A percentile compares a stretch with the other conserved stretches of the same genome.
Conservation (phyloP, 2,329 filamentous ascomycete genomes). For the Venturia aucupariae region DNA sequence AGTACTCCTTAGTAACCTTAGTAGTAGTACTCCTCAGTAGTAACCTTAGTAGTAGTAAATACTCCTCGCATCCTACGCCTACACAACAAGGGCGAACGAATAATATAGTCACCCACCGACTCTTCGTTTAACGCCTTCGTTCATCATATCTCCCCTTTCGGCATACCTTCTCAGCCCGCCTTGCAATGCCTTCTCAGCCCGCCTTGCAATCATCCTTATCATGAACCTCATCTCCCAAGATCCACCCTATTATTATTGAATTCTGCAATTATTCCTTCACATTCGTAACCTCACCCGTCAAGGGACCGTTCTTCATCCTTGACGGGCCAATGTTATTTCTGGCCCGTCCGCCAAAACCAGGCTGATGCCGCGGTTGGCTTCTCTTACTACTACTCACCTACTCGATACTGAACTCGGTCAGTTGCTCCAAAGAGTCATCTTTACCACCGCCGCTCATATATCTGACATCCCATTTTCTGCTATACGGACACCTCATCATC, state of each 20-base stretch:
- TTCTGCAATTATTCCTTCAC: background rate
- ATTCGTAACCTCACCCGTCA: background rate
- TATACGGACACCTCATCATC: background rate
- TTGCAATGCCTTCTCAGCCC: background rate
- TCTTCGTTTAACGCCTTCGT: background rate
- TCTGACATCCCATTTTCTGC: background rate
- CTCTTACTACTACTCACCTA: background rate
- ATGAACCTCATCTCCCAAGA: background rate
- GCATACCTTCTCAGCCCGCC: background rate
- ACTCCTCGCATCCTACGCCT: too few relatives aligned
- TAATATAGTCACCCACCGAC: too few relatives aligned
- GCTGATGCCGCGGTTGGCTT: background rate
- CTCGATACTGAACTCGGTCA: background rate
- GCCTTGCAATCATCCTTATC: background rate
- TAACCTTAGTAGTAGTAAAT: too few relatives aligned
- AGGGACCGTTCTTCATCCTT: background rate
- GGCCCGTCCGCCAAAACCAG: background rate
- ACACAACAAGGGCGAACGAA: too few relatives aligned
- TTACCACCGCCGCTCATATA: constrained; percentile 4
- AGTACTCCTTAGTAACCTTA: too few relatives aligned
- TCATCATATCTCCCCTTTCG: background rate
- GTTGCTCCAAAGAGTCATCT: background rate
- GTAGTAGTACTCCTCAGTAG: too few relatives aligned
- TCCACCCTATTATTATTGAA: background rate
- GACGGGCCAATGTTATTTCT: background rate